Percentiles rank a stretch among this genome's conserved stretches.
Evolutionary conservation across 768 basidiomycete genomes (phyloP).

Genomic region (Rhizopogon vulgaris): DNA sequence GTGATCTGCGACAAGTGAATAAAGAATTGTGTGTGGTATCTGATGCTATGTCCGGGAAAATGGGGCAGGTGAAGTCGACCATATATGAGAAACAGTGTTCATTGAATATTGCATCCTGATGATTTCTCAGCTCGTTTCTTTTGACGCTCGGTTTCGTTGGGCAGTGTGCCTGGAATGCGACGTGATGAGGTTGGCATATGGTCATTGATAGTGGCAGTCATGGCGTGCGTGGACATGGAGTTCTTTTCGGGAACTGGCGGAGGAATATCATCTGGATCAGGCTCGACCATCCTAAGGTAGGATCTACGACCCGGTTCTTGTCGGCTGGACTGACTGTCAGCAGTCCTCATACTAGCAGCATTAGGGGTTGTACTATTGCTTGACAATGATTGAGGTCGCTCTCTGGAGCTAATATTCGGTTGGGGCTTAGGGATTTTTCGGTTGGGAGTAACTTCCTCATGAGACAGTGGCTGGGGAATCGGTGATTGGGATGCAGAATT

Average conservation of each 20-base stretch:
- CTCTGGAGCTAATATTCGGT: conserved; percentile 32
- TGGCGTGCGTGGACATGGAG: conserved; percentile 5
- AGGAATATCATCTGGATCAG: conserved; percentile 20
- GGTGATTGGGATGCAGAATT: conserved; percentile 26
- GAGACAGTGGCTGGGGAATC: conserved; percentile 14
- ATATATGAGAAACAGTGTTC: neutral
- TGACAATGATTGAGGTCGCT: conserved; percentile 52
- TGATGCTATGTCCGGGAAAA: neutral
- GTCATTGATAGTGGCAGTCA: neutral
- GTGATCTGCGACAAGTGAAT: neutral
- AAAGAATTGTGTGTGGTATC: neutral
- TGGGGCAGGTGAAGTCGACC: neutral
- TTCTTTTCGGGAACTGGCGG: conserved; percentile 6
- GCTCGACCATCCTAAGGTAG: conserved; percentile 26
- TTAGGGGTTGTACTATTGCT: conserved; percentile 54
- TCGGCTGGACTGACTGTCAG: conserved; percentile 38
- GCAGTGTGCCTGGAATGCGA: conserved; percentile 5
- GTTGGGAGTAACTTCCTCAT: conserved; percentile 14
- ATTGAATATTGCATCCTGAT: conserved; percentile 22
- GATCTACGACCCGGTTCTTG: conserved; percentile 31
- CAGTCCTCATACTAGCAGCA: conserved; percentile 48
- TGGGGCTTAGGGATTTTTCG: conserved; percentile 31
- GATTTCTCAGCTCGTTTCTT: conserved; percentile 25
- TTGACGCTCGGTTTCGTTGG: conserved; percentile 13
- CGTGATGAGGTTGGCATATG: conserved; percentile 6